These are phyloP conservation scores for Colletotrichum australisinense DNA, from an alignment of 2,329 filamentous ascomycete species.

Conservation along the genomic window DNA sequence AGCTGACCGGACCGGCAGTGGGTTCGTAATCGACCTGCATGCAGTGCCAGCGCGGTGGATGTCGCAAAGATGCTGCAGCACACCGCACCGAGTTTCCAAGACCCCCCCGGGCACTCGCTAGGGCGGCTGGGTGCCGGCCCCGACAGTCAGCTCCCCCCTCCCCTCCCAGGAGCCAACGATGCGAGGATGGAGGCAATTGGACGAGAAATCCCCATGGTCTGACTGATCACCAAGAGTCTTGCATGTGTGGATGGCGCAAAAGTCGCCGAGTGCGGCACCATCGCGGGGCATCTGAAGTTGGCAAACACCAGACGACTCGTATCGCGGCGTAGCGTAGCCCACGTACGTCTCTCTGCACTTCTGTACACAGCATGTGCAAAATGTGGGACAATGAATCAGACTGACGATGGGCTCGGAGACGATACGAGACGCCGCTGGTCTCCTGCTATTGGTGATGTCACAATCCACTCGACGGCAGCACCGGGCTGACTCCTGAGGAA, in stretches of 20 bases:
- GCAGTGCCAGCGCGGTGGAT: conserved; percentile 30
- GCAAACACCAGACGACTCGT: conserved; percentile 24
- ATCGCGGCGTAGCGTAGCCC: background rate
- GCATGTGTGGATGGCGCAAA: background rate
- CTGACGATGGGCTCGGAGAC: conserved; percentile 14
- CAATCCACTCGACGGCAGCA: conserved; percentile 23
- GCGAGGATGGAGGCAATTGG: conserved; percentile 16
- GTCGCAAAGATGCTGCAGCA: conserved; percentile 29
- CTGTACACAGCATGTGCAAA: background rate
- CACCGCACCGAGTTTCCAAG: conserved; percentile 2
- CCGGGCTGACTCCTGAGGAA: background rate
- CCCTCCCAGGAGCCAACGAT: conserved; percentile 13
- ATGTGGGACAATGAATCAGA: conserved; percentile 28
- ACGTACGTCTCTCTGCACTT: background rate
- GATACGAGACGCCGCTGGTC: conserved; percentile 21
- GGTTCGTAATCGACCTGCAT: conserved; percentile 30
- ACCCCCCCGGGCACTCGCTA: conserved; percentile 21
- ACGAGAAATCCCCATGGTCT: conserved; percentile 11
- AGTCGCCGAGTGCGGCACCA: background rate
- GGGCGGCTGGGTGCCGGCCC: conserved; percentile 26
- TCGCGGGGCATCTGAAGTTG: conserved; percentile 12
- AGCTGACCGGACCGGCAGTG: conserved; percentile 19
- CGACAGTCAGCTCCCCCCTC: conserved; percentile 9
- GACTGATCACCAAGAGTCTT: conserved; percentile 24
- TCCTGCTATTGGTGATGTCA: conserved; percentile 29